phyloP scores from a whole-genome alignment of 2,329 filamentous ascomycete genomes.

The Fusarium oxysporum region DNA sequence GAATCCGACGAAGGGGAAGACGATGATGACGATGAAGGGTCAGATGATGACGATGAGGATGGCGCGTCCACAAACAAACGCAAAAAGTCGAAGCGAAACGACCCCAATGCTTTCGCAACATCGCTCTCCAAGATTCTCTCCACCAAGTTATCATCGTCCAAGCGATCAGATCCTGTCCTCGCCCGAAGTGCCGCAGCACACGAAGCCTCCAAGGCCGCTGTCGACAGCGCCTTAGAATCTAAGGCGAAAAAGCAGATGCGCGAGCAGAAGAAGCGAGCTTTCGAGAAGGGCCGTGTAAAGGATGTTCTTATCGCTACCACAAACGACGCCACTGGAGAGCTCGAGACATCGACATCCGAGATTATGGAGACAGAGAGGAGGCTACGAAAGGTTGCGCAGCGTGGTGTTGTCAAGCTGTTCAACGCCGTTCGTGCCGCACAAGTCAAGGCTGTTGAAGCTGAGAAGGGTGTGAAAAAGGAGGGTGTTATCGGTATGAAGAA shows the following conservation, averaged over 20 bases:
- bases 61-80: constrained; percentile 50
- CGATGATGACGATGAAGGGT: constrained; percentile 41
- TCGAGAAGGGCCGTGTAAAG: constrained; percentile 88
- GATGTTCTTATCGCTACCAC: constrained; percentile 80
- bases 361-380: constrained; percentile 79
- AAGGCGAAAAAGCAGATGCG: constrained; percentile 84
- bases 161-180: constrained; percentile 90
- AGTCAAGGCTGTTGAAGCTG: constrained; percentile 84
- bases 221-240: constrained; percentile 82
- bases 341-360: constrained; percentile 61
- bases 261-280: constrained; percentile 80
- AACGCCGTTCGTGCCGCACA: constrained; percentile 95
- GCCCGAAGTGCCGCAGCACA: constrained; percentile 82
- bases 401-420: constrained; percentile 95
- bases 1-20: constrained; percentile 40
- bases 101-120: constrained; percentile 89
- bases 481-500: constrained; percentile 83
- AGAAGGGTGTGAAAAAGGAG: constrained; percentile 74
- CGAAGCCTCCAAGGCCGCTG: constrained; percentile 76
- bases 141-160: constrained; percentile 85
- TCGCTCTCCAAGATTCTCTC: constrained; percentile 93
- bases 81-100: constrained; percentile 84
- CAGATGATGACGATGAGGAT: constrained; percentile 55
- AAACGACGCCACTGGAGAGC: constrained; percentile 59
- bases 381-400: constrained; percentile 87